phyloP scores from a whole-genome alignment of 345 rosid genomes.

The Ailanthus altissimus region DNA sequence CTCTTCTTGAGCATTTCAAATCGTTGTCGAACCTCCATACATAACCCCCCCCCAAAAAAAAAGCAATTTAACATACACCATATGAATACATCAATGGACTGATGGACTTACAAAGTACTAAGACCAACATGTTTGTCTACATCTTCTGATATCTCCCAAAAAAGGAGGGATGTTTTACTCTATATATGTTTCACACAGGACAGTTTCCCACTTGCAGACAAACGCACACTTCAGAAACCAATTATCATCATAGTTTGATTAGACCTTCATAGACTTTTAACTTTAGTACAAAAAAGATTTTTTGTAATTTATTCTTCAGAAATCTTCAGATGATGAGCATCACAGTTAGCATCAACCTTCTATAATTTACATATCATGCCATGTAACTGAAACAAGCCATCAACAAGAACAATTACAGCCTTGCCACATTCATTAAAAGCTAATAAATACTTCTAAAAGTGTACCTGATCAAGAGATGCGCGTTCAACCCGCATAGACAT shows the following conservation, averaged over 20 bases:
- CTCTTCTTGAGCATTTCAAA: constrained; percentile 86
- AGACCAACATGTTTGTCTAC: neutral
- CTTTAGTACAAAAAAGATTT: neutral
- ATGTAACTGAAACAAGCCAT: neutral
- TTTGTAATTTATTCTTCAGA: neutral
- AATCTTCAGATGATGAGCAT: neutral
- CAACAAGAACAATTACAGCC: neutral
- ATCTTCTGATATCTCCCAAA: neutral
- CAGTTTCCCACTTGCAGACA: no score
- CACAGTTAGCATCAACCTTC: neutral
- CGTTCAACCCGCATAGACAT: constrained; percentile 98
- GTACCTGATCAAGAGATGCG: constrained; percentile 84
- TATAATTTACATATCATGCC: neutral
- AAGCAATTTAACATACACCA: constrained; percentile 1
- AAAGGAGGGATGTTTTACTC: neutral
- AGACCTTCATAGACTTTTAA: neutral
- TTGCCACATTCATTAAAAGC: constrained; percentile 1
- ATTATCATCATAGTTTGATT: no score
- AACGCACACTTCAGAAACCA: no score
- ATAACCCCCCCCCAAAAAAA: neutral
- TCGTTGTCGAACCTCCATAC: constrained; percentile 78
- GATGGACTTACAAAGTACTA: neutral
- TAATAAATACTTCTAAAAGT: constrained; percentile 9
- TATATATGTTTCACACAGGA: neutral
- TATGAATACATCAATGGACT: neutral